These are phyloP conservation scores for Potentilla sterilis DNA, from an alignment of 306 rosid species.

Conservation along the genomic window DNA sequence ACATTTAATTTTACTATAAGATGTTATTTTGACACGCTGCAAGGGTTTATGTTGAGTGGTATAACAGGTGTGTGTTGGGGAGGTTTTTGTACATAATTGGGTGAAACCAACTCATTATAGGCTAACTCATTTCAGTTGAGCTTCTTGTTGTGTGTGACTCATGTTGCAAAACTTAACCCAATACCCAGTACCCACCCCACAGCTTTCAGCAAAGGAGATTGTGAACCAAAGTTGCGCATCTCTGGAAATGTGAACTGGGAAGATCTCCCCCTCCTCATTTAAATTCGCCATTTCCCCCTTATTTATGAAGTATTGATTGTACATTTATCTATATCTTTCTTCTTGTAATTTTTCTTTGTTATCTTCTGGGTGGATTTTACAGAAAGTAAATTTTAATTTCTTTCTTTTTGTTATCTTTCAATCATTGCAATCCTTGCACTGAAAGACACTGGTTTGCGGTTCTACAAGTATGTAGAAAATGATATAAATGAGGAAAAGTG, in stretches of 20 bases:
- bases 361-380: not conserved
- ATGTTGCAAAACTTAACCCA: not conserved
- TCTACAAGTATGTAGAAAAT: not conserved
- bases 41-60: not conserved
- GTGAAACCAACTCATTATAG: not conserved
- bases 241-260: not conserved
- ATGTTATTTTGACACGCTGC: not conserved
- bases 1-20: too few species aligned
- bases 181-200: not conserved
- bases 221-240: not conserved
- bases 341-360: not conserved
- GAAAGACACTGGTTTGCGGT: not conserved
- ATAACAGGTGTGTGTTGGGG: not conserved
- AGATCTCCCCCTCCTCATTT: not conserved
- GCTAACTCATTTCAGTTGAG: not conserved
- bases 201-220: not conserved
- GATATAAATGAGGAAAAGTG: not conserved
- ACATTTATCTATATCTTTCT: too few species aligned
- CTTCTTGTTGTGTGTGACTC: not conserved
- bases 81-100: not conserved
- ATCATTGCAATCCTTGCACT: not conserved
- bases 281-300: too few species aligned
- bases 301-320: too few species aligned
- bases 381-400: not conserved
- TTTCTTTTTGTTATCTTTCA: not conserved